These are phyloP conservation scores for Nemania bipapillata DNA, from an alignment of 2,329 filamentous ascomycete species.

Conservation along the genomic window DNA sequence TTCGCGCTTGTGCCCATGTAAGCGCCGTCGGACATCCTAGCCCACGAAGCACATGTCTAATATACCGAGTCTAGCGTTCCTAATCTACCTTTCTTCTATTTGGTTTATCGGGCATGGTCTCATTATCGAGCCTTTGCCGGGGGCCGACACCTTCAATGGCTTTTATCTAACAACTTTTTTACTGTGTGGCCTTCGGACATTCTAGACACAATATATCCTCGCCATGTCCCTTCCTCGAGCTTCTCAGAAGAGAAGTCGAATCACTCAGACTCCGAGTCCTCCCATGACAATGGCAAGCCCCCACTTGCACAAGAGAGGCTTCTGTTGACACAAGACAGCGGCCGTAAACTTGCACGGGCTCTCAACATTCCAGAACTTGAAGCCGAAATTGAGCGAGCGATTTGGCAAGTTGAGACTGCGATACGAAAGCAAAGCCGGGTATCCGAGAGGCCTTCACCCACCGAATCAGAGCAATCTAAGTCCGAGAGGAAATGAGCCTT, in stretches of 20 bases:
- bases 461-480: conserved; percentile 13
- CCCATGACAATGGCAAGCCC: conserved; percentile 29
- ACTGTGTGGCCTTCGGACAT: conserved; percentile 71
- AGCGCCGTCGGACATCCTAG: conserved; percentile 52
- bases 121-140: conserved; percentile 89
- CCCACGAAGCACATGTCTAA: conserved; percentile 35
- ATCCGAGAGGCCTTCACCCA: neutral
- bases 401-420: conserved; percentile 74
- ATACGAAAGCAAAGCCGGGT: conserved; percentile 47
- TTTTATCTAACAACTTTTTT: conserved; percentile 78
- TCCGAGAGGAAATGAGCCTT: conserved; percentile 20
- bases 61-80: conserved; percentile 70
- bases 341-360: conserved; percentile 67
- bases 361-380: conserved; percentile 76
- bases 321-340: conserved; percentile 64
- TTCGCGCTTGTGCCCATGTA: conserved; percentile 88
- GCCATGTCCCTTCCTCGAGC: conserved; percentile 39
- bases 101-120: conserved; percentile 89
- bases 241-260: conserved; percentile 42
- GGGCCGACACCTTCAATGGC: conserved; percentile 84
- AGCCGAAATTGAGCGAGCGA: conserved; percentile 77
- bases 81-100: conserved; percentile 96
- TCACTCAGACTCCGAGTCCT: conserved; percentile 44
- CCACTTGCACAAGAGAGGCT: conserved; percentile 57
- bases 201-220: conserved; percentile 78